These are phyloP conservation scores for Eutrema yunnanense DNA, from an alignment of 345 rosid genomes.

Conservation along the genomic window DNA sequence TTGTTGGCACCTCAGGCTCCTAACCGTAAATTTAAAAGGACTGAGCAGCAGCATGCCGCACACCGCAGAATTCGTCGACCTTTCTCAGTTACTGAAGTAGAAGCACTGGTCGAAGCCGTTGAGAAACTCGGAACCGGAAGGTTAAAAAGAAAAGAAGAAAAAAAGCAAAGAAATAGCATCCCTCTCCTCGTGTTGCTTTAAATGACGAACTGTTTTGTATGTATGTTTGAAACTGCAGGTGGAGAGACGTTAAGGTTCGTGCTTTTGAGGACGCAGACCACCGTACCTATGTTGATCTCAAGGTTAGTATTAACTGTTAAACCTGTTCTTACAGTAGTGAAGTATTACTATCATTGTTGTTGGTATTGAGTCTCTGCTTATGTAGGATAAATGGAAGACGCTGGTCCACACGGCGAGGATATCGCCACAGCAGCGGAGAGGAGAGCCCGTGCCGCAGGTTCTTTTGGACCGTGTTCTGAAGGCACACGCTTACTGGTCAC, in stretches of 20 bases:
- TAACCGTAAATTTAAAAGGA: slow-evolving; percentile 56
- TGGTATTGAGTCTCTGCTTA: slow-evolving; percentile 20
- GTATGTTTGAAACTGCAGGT: slow-evolving; percentile 37
- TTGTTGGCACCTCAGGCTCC: slow-evolving; percentile 41
- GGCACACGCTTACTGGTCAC: slow-evolving; percentile 79
- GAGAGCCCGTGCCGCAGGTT: slow-evolving; percentile 90
- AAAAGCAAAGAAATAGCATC: background rate
- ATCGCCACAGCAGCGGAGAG: slow-evolving; percentile 93
- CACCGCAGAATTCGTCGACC: slow-evolving; percentile 99
- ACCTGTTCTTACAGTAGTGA: background rate
- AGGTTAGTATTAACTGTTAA: slow-evolving; percentile 34
- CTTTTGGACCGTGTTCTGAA: slow-evolving; percentile 75
- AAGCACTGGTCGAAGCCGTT: slow-evolving; percentile 91
- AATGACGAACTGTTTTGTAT: background rate
- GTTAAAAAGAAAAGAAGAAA: slow-evolving; percentile 24
- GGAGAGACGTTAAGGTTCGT: slow-evolving; percentile 86
- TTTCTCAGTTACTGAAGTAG: slow-evolving; percentile 94
- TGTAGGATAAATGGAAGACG: slow-evolving; percentile 96
- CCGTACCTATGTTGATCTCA: slow-evolving; percentile 95
- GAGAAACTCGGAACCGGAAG: slow-evolving; percentile 98
- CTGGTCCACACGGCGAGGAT: slow-evolving; percentile 92
- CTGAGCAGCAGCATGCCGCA: slow-evolving; percentile 43
- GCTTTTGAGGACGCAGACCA: slow-evolving; percentile 87
- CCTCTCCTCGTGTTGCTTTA: background rate
- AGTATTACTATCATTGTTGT: background rate